Percentiles rank a stretch among this genome's conserved stretches.
Evolutionary conservation across 2,329 filamentous ascomycete species (phyloP).

Genomic region (Magnaporthiopsis incrustans): DNA sequence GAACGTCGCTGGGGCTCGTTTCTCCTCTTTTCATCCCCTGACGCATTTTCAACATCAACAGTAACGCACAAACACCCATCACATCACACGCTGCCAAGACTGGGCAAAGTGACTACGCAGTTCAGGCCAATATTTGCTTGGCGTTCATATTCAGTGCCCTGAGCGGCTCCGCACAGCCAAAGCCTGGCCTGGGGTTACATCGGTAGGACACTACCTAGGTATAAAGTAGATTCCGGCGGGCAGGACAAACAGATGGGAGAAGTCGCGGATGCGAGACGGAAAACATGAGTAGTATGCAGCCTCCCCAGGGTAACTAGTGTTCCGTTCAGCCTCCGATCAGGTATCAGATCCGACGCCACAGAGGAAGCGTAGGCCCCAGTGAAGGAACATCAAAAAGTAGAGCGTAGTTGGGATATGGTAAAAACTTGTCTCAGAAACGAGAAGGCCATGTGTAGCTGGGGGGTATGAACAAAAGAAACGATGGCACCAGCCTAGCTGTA

Average conservation of each 20-base stretch:
- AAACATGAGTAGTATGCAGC: neutral
- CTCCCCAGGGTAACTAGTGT: neutral
- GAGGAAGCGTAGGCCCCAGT: neutral
- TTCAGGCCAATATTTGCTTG: neutral
- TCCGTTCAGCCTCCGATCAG: neutral
- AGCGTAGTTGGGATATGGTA: neutral
- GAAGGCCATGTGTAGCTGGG: neutral
- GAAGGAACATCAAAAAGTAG: neutral
- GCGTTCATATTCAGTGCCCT: neutral
- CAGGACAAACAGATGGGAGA: neutral
- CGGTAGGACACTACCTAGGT: no score
- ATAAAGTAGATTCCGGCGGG: neutral
- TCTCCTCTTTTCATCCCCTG: no score
- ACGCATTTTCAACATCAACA: no score
- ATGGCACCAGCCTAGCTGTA: no score
- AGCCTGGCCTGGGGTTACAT: no score
- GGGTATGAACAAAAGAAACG: neutral
- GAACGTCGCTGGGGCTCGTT: no score
- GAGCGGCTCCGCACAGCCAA: neutral
- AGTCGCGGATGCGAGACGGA: neutral
- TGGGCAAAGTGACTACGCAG: no score
- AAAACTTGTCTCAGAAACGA: neutral
- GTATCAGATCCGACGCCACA: neutral
- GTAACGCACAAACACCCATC: no score
- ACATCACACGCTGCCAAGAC: no score